Evolutionary conservation across 192 early-diverging fungal genomes (phyloP), one percentile per base, ranked within the genome.

Genomic region (Cetraspora pellucida): DNA sequence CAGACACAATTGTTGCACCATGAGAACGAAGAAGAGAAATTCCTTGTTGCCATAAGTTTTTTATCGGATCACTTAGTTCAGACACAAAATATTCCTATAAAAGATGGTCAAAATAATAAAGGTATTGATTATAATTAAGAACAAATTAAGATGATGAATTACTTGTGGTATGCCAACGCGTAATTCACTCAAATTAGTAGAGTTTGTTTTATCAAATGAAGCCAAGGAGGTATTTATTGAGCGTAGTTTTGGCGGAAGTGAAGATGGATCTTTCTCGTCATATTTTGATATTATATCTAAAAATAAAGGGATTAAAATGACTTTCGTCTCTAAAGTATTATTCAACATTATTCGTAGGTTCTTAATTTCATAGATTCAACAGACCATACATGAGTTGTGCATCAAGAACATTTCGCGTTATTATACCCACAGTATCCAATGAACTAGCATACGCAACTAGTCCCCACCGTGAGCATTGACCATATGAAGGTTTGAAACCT

Each of bases 401-500:
- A 74, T 93, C 88, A 5, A 79, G 72, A 0, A 95, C 89, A 16
- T 78, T 85, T 66, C 83, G 82, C 23, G 91, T 81, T 17, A 98
- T 77, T 14, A 93, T 87, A n/a, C 96, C 96, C 4, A 98, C 87
- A 0, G 94, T 92, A 73, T 98, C 96, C 37, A 98, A 83, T 1
- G 92, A 94, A 82, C 91, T 94, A 10, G 91, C 95, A 79, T 95
- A 96, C 0, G 95, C 82, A 10, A 95, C 87, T 2, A 98, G 83
- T 2, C 96, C 96, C 80, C 86, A 87, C 17, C 96, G 87, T 21
- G 96, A 97, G 60, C 92, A 84, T 49, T 88, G 87, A 0, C 96
- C 96, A 78, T 97, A 98, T 0, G 91, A 91, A 16, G 96, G 96
- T 80, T 98, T 98, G 76, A 95, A 96, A 7, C 96, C 96, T 23